Evolutionary conservation across 2,329 filamentous ascomycete species (phyloP).

Genomic region (Colletotrichum acutatum): DNA sequence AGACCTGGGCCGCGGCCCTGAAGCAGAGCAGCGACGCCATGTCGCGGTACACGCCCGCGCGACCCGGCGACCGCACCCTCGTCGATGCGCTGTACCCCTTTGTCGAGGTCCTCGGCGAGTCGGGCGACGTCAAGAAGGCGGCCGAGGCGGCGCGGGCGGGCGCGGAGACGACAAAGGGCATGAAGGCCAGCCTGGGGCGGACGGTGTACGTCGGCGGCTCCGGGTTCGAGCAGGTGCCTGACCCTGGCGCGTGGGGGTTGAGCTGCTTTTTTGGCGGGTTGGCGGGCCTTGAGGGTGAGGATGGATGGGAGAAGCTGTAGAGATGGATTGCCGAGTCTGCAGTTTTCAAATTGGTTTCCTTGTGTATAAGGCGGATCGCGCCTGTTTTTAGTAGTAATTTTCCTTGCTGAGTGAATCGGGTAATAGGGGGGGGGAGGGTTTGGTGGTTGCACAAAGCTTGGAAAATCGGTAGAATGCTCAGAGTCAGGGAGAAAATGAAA

Average conservation of each 20-base stretch:
- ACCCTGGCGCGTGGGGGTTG: conserved; percentile 78
- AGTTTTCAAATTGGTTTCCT: background rate
- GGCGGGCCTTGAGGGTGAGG: conserved; percentile 62
- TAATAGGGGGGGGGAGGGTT: background rate
- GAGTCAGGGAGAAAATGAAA: background rate
- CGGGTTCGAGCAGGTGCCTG: conserved; percentile 60
- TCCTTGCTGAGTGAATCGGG: background rate
- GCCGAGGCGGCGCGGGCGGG: conserved; percentile 80
- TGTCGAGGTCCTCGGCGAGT: conserved; percentile 74
- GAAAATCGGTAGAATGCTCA: conserved; percentile 10
- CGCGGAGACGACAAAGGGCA: conserved; percentile 87
- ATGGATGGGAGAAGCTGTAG: conserved; percentile 49
- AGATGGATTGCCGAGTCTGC: background rate
- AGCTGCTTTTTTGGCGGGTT: conserved; percentile 85
- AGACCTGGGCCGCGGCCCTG: conserved; percentile 72
- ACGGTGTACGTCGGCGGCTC: conserved; percentile 81
- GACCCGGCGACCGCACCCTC: conserved; percentile 88
- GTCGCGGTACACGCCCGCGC: conserved; percentile 87
- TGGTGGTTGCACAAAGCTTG: conserved; percentile 9
- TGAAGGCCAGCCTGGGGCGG: conserved; percentile 88
- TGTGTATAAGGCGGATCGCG: background rate
- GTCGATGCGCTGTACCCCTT: conserved; percentile 93
- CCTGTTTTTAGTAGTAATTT: background rate
- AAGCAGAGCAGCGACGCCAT: conserved; percentile 77
- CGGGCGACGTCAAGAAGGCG: conserved; percentile 76